Evolutionary conservation across 2,329 filamentous ascomycete species (phyloP).

Genomic region (Fusarium coffeatum): DNA sequence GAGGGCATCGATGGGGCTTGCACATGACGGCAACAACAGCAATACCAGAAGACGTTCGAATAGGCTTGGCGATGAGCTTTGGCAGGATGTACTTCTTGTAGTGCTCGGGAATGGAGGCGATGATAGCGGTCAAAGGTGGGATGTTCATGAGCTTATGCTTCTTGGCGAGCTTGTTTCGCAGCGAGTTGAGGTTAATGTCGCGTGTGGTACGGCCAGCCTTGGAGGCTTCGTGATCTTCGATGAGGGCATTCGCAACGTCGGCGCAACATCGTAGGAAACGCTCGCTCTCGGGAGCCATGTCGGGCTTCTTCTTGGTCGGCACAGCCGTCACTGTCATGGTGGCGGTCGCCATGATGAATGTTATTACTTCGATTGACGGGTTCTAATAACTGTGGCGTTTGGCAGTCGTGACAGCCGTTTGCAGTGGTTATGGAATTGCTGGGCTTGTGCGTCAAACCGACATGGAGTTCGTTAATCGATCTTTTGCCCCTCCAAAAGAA

Average conservation of each 20-base stretch:
- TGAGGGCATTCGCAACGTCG: constrained; percentile 92
- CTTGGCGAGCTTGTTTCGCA: constrained; percentile 88
- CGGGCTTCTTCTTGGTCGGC: constrained; percentile 78
- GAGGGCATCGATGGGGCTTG: constrained; percentile 96
- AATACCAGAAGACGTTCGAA: constrained; percentile 94
- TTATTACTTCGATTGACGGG: background rate
- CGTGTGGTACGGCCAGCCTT: constrained; percentile 79
- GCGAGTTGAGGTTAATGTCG: constrained; percentile 91
- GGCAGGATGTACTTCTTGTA: constrained; percentile 99
- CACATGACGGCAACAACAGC: constrained; percentile 99
- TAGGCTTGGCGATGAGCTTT: constrained; percentile 96
- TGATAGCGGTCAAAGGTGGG: constrained; percentile 94
- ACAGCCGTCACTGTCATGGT: constrained; percentile 74
- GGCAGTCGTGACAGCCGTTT: background rate
- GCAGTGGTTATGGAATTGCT: background rate
- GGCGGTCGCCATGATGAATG: constrained; percentile 54
- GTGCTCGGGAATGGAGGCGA: constrained; percentile 97
- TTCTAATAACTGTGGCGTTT: background rate
- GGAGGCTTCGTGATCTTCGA: constrained; percentile 90
- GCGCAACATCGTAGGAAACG: constrained; percentile 93
- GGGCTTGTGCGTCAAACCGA: constrained; percentile 2
- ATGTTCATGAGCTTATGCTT: constrained; percentile 91
- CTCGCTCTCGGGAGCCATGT: constrained; percentile 92
- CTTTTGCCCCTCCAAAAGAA: constrained; percentile 44
- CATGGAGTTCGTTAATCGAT: constrained; percentile 24